Evolutionary conservation across 768 basidiomycete species (phyloP).

Genomic region (Tricholoma matsutake): DNA sequence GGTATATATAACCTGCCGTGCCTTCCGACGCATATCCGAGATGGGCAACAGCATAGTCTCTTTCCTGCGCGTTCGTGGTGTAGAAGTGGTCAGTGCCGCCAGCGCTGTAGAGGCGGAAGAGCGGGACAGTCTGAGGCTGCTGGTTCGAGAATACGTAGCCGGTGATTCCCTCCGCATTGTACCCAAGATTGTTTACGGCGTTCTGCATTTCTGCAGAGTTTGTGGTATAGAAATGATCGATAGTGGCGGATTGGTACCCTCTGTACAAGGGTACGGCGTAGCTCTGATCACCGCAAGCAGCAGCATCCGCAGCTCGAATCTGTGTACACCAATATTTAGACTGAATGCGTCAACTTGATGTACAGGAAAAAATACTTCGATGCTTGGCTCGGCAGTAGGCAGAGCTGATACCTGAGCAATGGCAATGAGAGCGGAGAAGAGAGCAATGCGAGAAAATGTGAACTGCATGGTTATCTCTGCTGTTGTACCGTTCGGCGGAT

Average conservation of each 20-base stretch:
- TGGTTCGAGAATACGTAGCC: constrained; percentile 12
- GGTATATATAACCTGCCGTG: background rate
- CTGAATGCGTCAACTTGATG: background rate
- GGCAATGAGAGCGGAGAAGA: background rate
- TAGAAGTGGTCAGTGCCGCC: background rate
- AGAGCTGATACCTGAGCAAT: background rate
- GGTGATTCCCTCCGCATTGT: constrained; percentile 12
- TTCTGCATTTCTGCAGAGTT: constrained; percentile 9
- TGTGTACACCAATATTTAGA: background rate
- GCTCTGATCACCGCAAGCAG: constrained; percentile 10
- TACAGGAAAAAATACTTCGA: background rate
- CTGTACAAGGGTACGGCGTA: constrained; percentile 8
- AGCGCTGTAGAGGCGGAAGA: background rate
- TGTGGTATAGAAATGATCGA: constrained; percentile 16
- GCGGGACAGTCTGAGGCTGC: constrained; percentile 11
- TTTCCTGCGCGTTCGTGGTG: background rate
- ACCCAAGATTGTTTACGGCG: constrained; percentile 11
- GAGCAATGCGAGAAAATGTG: background rate
- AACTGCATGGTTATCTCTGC: background rate
- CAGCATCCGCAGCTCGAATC: background rate
- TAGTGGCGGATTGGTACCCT: background rate
- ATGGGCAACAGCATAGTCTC: background rate
- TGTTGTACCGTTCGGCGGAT: background rate
- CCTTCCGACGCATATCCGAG: background rate
- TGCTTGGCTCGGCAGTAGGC: background rate